Evolutionary conservation across 805 yeast species (phyloP).

Genomic region (Ogataea paradorogensis): DNA sequence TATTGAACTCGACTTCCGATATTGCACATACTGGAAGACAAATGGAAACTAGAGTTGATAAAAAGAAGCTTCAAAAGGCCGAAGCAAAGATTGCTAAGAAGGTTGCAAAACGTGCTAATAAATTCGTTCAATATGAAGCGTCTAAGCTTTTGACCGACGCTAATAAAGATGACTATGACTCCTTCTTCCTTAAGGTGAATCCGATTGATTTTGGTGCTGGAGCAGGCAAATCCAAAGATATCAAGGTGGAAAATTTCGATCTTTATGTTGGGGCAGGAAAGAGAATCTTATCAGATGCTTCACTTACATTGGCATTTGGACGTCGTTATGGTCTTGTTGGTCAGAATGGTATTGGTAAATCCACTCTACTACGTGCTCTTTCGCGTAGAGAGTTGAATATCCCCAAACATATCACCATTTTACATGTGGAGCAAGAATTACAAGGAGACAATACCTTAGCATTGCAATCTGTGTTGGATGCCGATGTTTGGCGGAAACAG

Average conservation of each 20-base stretch:
- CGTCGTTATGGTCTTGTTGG: constrained; percentile 97
- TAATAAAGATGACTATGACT: constrained; percentile 79
- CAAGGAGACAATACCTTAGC: constrained; percentile 91
- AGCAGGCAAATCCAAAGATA: constrained; percentile 97
- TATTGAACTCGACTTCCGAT: constrained; percentile 75
- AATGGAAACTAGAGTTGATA: constrained; percentile 92
- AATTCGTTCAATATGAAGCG: constrained; percentile 89
- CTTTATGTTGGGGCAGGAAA: constrained; percentile 94
- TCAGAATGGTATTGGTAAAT: constrained; percentile 99
- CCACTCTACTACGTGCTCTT: constrained; percentile 85
- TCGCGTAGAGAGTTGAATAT: constrained; percentile 91
- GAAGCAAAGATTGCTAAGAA: constrained; percentile 96
- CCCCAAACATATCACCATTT: constrained; percentile 91
- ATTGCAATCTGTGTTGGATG: constrained; percentile 93
- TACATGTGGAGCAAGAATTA: constrained; percentile 97
- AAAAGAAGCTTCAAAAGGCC: constrained; percentile 94
- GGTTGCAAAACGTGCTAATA: constrained; percentile 82
- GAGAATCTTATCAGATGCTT: constrained; percentile 85
- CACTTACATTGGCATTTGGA: constrained; percentile 84
- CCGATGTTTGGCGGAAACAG: constrained; percentile 98
- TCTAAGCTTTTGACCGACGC: constrained; percentile 74
- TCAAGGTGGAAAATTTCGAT: constrained; percentile 89
- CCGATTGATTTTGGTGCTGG: constrained; percentile 87
- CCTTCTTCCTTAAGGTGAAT: constrained; percentile 90
- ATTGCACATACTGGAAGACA: constrained; percentile 89